These are phyloP conservation scores for Colletotrichum neosansevieriae DNA, from an alignment of 2,329 filamentous ascomycete genomes.

Conservation along the genomic window DNA sequence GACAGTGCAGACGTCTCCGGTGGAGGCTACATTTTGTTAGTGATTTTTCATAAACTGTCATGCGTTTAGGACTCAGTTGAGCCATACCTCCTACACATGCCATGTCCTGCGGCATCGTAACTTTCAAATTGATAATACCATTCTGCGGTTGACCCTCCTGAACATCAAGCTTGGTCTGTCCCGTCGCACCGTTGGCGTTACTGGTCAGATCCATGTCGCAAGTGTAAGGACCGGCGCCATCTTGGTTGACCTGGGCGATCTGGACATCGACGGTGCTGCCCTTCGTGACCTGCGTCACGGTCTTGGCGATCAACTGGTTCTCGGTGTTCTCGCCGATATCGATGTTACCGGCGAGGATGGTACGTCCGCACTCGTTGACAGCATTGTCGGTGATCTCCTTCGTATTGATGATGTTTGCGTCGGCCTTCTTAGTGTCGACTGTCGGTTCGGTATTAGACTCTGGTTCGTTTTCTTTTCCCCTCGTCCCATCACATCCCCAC, in stretches of 20 bases:
- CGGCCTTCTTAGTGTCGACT: slow-evolving; percentile 74
- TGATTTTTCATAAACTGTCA: slow-evolving; percentile 11
- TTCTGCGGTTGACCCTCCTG: slow-evolving; percentile 67
- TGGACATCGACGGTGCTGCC: slow-evolving; percentile 60
- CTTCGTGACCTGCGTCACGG: slow-evolving; percentile 62
- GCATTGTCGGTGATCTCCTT: slow-evolving; percentile 63
- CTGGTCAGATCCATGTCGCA: slow-evolving; percentile 66
- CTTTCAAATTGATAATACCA: slow-evolving; percentile 67
- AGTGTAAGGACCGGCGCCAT: slow-evolving; percentile 65
- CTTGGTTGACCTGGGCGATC: slow-evolving; percentile 66
- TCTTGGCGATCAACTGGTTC: slow-evolving; percentile 58
- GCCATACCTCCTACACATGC: slow-evolving; percentile 61
- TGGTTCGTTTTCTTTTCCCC: slow-evolving; percentile 48
- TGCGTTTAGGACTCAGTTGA: no score
- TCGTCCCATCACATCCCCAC: not conserved
- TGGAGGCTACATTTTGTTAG: slow-evolving; percentile 55
- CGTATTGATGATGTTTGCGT: slow-evolving; percentile 72
- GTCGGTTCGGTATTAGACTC: slow-evolving; percentile 63
- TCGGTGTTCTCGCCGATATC: slow-evolving; percentile 69
- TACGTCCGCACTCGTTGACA: slow-evolving; percentile 73
- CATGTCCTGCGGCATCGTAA: slow-evolving; percentile 63
- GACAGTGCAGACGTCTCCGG: slow-evolving; percentile 70
- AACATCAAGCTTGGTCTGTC: slow-evolving; percentile 61
- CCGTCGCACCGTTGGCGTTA: slow-evolving; percentile 58
- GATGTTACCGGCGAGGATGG: slow-evolving; percentile 70